Conservation (phyloP, 2,329 filamentous ascomycete species). For the Alternaria brassicicola region DNA sequence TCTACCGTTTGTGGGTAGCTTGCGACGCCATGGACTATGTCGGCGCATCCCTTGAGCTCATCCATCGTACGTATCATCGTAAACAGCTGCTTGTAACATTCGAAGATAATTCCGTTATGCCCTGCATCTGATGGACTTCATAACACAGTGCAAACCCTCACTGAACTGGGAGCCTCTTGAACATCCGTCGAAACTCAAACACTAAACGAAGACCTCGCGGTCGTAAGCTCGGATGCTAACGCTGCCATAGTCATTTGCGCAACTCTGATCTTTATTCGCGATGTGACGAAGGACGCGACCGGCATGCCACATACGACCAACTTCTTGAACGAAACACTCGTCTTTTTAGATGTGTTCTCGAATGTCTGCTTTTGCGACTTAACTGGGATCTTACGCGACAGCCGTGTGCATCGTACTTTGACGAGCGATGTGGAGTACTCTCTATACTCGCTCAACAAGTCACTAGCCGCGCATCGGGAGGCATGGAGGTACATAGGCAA, state of each 20-base stretch:
- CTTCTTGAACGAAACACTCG: slow-evolving; percentile 9
- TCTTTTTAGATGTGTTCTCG: slow-evolving; percentile 21
- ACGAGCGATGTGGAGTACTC: slow-evolving; percentile 14
- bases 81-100: background rate
- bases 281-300: slow-evolving; percentile 11
- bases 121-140: background rate
- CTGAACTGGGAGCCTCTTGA: background rate
- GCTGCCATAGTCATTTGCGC: slow-evolving; percentile 13
- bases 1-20: background rate
- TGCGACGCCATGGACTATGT: slow-evolving; percentile 11
- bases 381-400: slow-evolving; percentile 16
- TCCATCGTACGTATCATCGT: slow-evolving; percentile 8
- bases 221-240: slow-evolving; percentile 1
- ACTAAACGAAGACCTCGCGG: background rate
- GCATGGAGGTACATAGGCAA: slow-evolving; percentile 16
- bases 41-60: slow-evolving; percentile 15
- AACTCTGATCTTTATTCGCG: slow-evolving; percentile 25
- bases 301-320: slow-evolving; percentile 1
- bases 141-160: background rate
- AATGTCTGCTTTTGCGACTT: slow-evolving; percentile 20
- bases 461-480: slow-evolving; percentile 20
- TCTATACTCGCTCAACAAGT: slow-evolving; percentile 18
- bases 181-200: background rate
- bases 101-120: background rate
- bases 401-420: slow-evolving; percentile 10